Percentiles rank a stretch among this genome's conserved stretches.
Conservation (phyloP, 1,284 basidiomycete genomes). For the Veloboletus limbatus region DNA sequence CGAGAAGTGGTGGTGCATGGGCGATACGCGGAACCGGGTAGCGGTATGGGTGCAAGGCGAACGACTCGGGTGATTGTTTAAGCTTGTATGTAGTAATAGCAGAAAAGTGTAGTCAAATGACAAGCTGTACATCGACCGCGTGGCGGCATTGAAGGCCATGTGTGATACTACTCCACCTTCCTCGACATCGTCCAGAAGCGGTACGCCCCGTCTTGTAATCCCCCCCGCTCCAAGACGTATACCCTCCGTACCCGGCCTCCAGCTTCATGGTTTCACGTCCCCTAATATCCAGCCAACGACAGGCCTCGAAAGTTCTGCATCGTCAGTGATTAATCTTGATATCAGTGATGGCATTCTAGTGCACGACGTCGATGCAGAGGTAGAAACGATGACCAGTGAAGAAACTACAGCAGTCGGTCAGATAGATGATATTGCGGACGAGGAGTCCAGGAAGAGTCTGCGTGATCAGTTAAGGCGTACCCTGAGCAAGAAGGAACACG, state of each 20-base stretch:
- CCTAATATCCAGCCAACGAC: conserved; percentile 33
- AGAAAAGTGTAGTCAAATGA: neutral
- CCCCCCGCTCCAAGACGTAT: conserved; percentile 42
- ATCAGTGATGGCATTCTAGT: conserved; percentile 63
- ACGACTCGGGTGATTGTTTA: conserved; percentile 20
- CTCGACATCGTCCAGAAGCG: conserved; percentile 36
- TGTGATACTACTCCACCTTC: conserved; percentile 27
- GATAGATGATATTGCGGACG: conserved; percentile 43
- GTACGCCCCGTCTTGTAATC: conserved; percentile 41
- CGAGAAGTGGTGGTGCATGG: conserved; percentile 88
- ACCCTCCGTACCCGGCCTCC: conserved; percentile 42
- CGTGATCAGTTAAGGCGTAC: conserved; percentile 70
- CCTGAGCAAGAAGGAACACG: conserved; percentile 45
- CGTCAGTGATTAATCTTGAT: conserved; percentile 63
- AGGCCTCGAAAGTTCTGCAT: conserved; percentile 59
- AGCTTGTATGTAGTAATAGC: no score
- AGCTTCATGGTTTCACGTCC: conserved; percentile 39
- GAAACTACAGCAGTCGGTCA: conserved; percentile 45
- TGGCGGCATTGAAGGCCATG: conserved; percentile 19
- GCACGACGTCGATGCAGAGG: conserved; percentile 59
- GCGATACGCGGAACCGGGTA: conserved; percentile 62
- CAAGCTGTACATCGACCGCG: conserved; percentile 1
- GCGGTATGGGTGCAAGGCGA: conserved; percentile 75
- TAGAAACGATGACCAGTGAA: conserved; percentile 50
- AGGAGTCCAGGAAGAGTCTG: conserved; percentile 59